A percentile compares a stretch with the other conserved stretches of the same genome.
Conservation (phyloP, 768 basidiomycete genomes). For the Polyporus arcularius region DNA sequence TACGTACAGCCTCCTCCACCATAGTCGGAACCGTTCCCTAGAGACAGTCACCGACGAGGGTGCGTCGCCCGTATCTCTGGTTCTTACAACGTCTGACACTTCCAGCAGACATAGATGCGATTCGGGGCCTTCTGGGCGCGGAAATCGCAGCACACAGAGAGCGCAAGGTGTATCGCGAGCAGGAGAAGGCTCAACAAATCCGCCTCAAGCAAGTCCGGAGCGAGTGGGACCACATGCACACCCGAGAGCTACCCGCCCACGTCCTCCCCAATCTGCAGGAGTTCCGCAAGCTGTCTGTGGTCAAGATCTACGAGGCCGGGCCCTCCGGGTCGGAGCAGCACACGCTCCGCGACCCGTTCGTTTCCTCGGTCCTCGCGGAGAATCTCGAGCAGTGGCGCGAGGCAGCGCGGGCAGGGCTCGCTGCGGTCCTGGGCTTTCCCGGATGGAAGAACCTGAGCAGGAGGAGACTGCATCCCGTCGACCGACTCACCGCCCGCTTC, state of each 20-base stretch:
- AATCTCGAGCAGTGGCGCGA: conserved; percentile 54
- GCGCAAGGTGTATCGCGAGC: conserved; percentile 28
- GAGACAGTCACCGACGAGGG: conserved; percentile 42
- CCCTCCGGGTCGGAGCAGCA: background rate
- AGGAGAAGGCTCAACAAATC: conserved; percentile 28
- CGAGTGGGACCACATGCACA: conserved; percentile 45
- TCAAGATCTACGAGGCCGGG: conserved; percentile 26
- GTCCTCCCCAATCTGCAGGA: conserved; percentile 47
- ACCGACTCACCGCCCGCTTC: conserved; percentile 61
- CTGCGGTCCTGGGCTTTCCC: conserved; percentile 47
- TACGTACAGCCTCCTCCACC: conserved; percentile 41
- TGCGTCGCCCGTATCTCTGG: conserved; percentile 24
- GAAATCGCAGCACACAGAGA: conserved; percentile 32
- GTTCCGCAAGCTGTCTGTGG: conserved; percentile 52
- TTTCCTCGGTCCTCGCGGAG: conserved; percentile 39
- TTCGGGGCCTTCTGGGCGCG: conserved; percentile 25
- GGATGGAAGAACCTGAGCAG: conserved; percentile 53
- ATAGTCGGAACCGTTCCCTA: conserved; percentile 38
- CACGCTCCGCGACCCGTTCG: conserved; percentile 36
- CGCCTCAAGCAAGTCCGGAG: conserved; percentile 38
- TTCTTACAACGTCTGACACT: background rate
- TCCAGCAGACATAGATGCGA: conserved; percentile 33
- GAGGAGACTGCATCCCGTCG: conserved; percentile 52
- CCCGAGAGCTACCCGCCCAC: conserved; percentile 11
- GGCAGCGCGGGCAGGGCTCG: conserved; percentile 45